Conservation (phyloP, 2,329 filamentous ascomycete species). For the Exophiala sp. region DNA sequence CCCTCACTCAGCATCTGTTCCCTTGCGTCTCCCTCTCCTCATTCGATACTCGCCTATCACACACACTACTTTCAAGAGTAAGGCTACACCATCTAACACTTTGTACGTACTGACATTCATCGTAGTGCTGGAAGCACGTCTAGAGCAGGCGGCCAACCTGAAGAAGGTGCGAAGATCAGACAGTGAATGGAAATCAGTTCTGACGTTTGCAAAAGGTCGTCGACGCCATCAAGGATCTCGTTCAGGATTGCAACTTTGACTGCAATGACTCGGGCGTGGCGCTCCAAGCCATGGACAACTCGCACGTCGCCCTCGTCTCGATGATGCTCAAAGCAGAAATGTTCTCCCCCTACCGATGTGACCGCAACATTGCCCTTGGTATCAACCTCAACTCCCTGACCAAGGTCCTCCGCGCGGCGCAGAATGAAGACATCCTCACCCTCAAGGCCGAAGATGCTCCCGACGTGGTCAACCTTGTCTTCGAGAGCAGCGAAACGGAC, state of each 20-base stretch:
- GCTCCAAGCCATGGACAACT: constrained; percentile 99
- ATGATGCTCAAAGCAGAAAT: constrained; percentile 97
- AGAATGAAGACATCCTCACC: constrained; percentile 91
- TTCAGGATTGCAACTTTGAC: constrained; percentile 99
- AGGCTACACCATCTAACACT: no score
- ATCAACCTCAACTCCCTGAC: constrained; percentile 96
- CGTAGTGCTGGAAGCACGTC: constrained; percentile 89
- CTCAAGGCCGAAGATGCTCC: constrained; percentile 97
- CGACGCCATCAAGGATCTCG: constrained; percentile 97
- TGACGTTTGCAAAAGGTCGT: constrained; percentile 63
- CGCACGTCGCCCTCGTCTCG: constrained; percentile 95
- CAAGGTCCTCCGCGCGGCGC: constrained; percentile 92
- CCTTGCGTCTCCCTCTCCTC: no score
- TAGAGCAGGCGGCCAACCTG: constrained; percentile 87
- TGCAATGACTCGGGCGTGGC: constrained; percentile 99
- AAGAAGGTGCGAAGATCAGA: constrained; percentile 69
- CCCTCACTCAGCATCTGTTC: no score
- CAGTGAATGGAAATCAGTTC: neutral
- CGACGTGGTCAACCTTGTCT: constrained; percentile 90
- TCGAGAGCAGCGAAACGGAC: constrained; percentile 85
- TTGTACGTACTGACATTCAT: no score
- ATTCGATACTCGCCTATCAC: no score
- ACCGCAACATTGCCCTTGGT: constrained; percentile 96
- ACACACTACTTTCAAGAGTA: no score
- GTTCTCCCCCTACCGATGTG: constrained; percentile 94